These are phyloP conservation scores for Trametes sanguinea DNA, from an alignment of 768 basidiomycete species.

Conservation along the genomic window DNA sequence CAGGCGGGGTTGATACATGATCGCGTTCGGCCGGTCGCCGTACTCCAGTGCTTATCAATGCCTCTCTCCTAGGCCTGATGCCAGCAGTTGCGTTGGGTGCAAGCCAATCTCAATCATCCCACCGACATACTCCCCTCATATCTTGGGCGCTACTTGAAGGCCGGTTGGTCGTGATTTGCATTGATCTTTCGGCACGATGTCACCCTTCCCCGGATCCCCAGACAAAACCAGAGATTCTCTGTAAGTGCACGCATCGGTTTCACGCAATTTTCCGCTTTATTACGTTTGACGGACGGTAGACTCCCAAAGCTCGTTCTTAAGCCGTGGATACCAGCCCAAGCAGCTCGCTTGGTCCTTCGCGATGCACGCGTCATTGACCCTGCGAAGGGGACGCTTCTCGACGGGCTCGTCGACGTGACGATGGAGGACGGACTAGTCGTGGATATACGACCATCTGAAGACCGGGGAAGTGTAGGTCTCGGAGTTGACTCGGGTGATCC, in stretches of 20 bases:
- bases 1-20: too few species aligned
- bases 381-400: constrained; percentile 26
- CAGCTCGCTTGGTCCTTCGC: constrained; percentile 32
- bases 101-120: too few species aligned
- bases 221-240: constrained; percentile 24
- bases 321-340: constrained; percentile 36
- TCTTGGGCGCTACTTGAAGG: too few species aligned
- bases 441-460: constrained; percentile 21
- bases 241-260: constrained; percentile 7
- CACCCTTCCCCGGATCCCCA: constrained; percentile 20
- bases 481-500: constrained; percentile 1
- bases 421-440: constrained; percentile 34
- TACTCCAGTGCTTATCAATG: too few species aligned
- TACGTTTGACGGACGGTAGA: neutral
- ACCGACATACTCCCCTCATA: too few species aligned
- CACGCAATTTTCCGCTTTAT: neutral
- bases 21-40: too few species aligned
- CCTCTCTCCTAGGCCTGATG: too few species aligned
- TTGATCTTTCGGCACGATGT: neutral
- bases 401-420: constrained; percentile 31
- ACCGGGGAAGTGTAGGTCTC: neutral
- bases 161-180: neutral
- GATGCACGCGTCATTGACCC: constrained; percentile 41
- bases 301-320: constrained; percentile 37
- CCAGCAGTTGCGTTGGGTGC: too few species aligned